Evolutionary conservation across 2,329 filamentous ascomycete genomes (phyloP).

Genomic region (Pseudogymnoascus sp.): DNA sequence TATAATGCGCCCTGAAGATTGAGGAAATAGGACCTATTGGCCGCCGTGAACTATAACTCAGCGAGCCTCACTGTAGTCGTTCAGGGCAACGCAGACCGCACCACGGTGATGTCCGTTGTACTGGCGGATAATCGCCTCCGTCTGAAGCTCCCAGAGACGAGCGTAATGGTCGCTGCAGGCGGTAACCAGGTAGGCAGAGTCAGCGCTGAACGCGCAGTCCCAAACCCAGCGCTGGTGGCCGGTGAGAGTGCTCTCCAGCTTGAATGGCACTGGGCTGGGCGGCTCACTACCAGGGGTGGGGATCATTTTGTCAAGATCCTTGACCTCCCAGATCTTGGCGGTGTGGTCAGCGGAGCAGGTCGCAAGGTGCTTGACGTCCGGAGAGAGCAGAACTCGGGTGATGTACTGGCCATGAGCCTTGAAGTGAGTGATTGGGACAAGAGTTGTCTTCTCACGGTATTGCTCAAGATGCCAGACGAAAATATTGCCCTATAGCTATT

Average conservation of each 20-base stretch:
- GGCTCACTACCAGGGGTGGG: conserved; percentile 16
- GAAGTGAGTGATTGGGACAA: conserved; percentile 64
- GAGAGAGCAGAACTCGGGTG: conserved; percentile 63
- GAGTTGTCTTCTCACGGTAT: conserved; percentile 54
- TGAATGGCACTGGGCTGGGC: conserved; percentile 37
- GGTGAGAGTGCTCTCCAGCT: conserved; percentile 59
- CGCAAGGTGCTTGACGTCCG: conserved; percentile 65
- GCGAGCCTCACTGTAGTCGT: conserved; percentile 43
- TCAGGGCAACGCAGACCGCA: conserved; percentile 63
- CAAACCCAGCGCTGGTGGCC: conserved; percentile 72
- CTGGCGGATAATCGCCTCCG: conserved; percentile 62
- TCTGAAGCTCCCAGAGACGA: conserved; percentile 61
- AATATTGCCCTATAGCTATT: conserved; percentile 66
- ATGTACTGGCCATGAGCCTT: conserved; percentile 65
- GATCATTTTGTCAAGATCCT: conserved; percentile 51
- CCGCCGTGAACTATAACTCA: conserved; percentile 11
- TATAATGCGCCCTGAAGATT: not conserved
- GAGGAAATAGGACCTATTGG: not conserved
- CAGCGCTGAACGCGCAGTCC: conserved; percentile 69
- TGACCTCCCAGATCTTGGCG: conserved; percentile 90
- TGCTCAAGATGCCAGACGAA: conserved; percentile 95
- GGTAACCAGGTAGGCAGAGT: conserved; percentile 65
- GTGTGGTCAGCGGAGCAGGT: conserved; percentile 72
- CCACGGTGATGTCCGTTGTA: conserved; percentile 70
- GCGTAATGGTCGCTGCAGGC: conserved; percentile 69